These are phyloP conservation scores for Pilatotrama ljubarskyi DNA, from an alignment of 768 basidiomycete species.

Conservation along the genomic window DNA sequence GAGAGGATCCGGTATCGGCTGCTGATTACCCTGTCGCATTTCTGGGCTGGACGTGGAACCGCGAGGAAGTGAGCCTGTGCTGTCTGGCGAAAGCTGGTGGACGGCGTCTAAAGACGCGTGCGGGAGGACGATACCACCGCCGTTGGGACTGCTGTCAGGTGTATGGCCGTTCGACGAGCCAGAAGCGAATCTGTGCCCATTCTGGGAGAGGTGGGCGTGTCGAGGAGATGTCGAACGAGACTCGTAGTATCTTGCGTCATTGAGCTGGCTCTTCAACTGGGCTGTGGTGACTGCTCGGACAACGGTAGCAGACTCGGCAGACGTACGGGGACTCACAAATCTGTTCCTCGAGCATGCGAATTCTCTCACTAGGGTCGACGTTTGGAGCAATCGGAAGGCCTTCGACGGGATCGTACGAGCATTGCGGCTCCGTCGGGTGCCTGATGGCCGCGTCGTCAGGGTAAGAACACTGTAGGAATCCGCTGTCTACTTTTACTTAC, in stretches of 20 bases:
- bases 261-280: conserved; percentile 61
- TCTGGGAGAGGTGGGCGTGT: conserved; percentile 17
- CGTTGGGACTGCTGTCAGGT: conserved; percentile 30
- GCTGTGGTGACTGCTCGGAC: conserved; percentile 39
- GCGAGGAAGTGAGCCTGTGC: conserved; percentile 25
- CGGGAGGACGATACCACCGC: conserved; percentile 28
- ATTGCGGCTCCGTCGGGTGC: conserved; percentile 84
- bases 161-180: conserved; percentile 22
- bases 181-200: conserved; percentile 11
- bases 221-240: conserved; percentile 42
- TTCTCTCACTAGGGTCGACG: conserved; percentile 77
- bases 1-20: conserved; percentile 49
- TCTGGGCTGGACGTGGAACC: conserved; percentile 56
- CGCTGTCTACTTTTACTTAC: conserved; percentile 49
- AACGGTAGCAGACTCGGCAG: not conserved
- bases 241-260: conserved; percentile 46
- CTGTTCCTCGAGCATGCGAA: conserved; percentile 74
- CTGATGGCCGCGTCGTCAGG: conserved; percentile 37
- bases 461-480: not conserved
- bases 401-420: conserved; percentile 85
- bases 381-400: conserved; percentile 76
- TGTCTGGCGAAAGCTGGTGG: conserved; percentile 24
- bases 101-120: conserved; percentile 30
- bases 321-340: conserved; percentile 47
- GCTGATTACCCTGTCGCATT: conserved; percentile 35